Percentiles rank a stretch among this genome's conserved stretches.
phyloP scores from a whole-genome alignment of 306 rosid genomes.

The Senna siamea region DNA sequence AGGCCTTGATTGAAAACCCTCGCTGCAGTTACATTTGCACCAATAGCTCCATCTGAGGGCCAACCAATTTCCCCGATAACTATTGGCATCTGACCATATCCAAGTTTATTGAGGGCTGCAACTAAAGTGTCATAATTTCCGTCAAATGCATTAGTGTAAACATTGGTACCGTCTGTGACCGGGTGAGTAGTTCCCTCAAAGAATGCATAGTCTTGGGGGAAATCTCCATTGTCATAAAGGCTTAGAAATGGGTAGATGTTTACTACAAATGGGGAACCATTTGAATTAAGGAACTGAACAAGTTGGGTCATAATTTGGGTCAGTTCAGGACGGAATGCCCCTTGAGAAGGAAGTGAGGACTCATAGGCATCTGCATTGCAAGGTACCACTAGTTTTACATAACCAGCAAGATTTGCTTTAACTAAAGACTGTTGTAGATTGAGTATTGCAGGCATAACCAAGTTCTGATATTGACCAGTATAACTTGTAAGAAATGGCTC shows the following conservation, averaged over 20 bases:
- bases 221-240: slow-evolving; percentile 63
- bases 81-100: slow-evolving; percentile 80
- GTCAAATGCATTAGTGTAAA: slow-evolving; percentile 70
- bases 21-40: slow-evolving; percentile 78
- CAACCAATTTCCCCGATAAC: slow-evolving; percentile 82
- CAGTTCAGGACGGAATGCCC: slow-evolving; percentile 65
- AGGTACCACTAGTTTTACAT: slow-evolving; percentile 69
- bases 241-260: slow-evolving; percentile 73
- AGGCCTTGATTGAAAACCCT: slow-evolving; percentile 85
- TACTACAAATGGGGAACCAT: slow-evolving; percentile 71
- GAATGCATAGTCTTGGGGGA: slow-evolving; percentile 78
- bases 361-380: slow-evolving; percentile 82
- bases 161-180: slow-evolving; percentile 58
- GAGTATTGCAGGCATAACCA: slow-evolving; percentile 63
- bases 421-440: slow-evolving; percentile 70
- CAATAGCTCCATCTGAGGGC: slow-evolving; percentile 85
- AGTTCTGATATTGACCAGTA: slow-evolving; percentile 58
- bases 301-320: slow-evolving; percentile 59
- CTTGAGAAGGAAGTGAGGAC: slow-evolving; percentile 70
- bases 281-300: slow-evolving; percentile 62
- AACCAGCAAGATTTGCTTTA: slow-evolving; percentile 65
- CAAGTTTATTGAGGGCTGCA: slow-evolving; percentile 68
- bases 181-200: slow-evolving; percentile 70
- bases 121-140: slow-evolving; percentile 70
- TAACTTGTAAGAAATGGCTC: slow-evolving; percentile 71